These are phyloP conservation scores for Clonostachys sp. DNA, from an alignment of 2,329 filamentous ascomycete genomes.

Conservation along the genomic window DNA sequence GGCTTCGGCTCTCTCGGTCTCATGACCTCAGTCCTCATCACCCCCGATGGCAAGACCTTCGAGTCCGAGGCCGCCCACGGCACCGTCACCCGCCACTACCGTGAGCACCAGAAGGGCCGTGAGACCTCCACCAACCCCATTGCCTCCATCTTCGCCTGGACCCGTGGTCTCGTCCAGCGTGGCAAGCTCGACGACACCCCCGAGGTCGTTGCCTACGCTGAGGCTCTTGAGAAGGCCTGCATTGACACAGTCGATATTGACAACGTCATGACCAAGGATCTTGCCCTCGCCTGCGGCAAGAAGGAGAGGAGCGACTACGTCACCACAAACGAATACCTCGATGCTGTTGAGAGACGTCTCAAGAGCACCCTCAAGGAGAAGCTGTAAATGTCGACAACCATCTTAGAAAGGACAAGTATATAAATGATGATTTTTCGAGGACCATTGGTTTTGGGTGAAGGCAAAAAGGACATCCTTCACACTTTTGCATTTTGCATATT, in stretches of 20 bases:
- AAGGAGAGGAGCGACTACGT: slow-evolving; percentile 81
- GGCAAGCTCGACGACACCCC: slow-evolving; percentile 92
- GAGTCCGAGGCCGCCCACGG: slow-evolving; percentile 98
- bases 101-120: slow-evolving; percentile 96
- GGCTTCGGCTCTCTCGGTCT: slow-evolving; percentile 96
- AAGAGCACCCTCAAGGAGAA: slow-evolving; percentile 76
- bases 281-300: slow-evolving; percentile 92
- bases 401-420: not conserved
- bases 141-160: slow-evolving; percentile 99
- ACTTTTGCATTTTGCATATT: too few relatives aligned
- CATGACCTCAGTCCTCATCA: slow-evolving; percentile 97
- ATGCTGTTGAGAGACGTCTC: slow-evolving; percentile 86
- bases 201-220: slow-evolving; percentile 85
- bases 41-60: slow-evolving; percentile 93
- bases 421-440: too few relatives aligned
- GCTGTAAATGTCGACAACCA: slow-evolving; percentile 43
- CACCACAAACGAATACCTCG: slow-evolving; percentile 86
- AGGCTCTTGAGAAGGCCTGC: slow-evolving; percentile 88
- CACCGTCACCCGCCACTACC: slow-evolving; percentile 96
- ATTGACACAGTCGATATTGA: slow-evolving; percentile 91
- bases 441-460: too few relatives aligned
- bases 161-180: slow-evolving; percentile 86
- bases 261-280: slow-evolving; percentile 98
- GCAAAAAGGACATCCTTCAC: too few relatives aligned
- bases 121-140: slow-evolving; percentile 99